These are phyloP conservation scores for Talaromyces thailandensis DNA, from an alignment of 495 filamentous ascomycete species.

Conservation along the genomic window DNA sequence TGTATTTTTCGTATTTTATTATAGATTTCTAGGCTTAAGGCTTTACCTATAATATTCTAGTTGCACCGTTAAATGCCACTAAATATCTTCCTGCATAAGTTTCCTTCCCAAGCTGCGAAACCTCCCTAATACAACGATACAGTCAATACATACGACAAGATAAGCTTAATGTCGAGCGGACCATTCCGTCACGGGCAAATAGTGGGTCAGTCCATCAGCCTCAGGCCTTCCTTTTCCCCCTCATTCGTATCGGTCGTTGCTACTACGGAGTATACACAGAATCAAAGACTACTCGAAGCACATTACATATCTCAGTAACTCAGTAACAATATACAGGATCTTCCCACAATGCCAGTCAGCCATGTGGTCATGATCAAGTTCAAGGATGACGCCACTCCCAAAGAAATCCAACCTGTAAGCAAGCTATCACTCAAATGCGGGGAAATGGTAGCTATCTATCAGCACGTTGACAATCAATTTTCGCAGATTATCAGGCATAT, in stretches of 20 bases:
- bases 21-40: too few relatives aligned
- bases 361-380: conserved; percentile 7
- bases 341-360: not conserved
- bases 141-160: not conserved
- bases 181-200: not conserved
- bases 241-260: not conserved
- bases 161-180: not conserved
- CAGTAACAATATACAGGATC: not conserved
- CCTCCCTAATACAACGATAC: too few relatives aligned
- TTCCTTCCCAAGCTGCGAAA: too few relatives aligned
- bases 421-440: not conserved
- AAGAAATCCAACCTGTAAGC: conserved; percentile 6
- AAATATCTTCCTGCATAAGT: too few relatives aligned
- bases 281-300: not conserved
- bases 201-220: not conserved
- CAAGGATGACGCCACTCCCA: conserved; percentile 1
- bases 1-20: too few relatives aligned
- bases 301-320: not conserved
- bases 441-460: not conserved
- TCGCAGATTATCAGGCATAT: conserved; percentile 29
- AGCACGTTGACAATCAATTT: not conserved
- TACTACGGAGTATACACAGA: too few relatives aligned
- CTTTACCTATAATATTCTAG: too few relatives aligned
- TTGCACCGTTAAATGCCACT: too few relatives aligned
- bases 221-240: not conserved